A percentile compares a stretch with the other conserved stretches of the same genome.
Conservation (phyloP, 2,329 filamentous ascomycete genomes). For the Fusarium graminum region DNA sequence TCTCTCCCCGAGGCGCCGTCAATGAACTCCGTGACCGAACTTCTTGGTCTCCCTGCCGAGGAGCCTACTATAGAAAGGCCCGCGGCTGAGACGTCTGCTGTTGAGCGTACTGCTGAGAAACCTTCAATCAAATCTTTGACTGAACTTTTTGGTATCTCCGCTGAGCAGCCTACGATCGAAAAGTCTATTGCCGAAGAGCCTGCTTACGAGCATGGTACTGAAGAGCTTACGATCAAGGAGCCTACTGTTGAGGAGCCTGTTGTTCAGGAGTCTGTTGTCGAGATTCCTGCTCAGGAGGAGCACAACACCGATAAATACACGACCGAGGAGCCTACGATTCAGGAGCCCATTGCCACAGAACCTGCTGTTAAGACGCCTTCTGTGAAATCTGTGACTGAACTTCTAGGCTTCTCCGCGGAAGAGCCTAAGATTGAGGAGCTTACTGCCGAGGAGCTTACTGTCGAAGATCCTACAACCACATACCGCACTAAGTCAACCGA, state of each 20-base stretch:
- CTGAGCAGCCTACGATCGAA: neutral
- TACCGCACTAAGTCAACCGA: neutral
- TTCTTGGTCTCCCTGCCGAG: constrained; percentile 5
- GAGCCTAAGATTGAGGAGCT: neutral
- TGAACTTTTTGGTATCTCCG: neutral
- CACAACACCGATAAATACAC: neutral
- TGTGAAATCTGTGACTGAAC: too few relatives aligned
- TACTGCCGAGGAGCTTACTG: neutral
- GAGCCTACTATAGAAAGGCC: constrained; percentile 4
- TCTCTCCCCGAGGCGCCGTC: neutral
- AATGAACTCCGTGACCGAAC: neutral
- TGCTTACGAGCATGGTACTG: too few relatives aligned
- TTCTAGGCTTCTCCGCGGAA: too few relatives aligned
- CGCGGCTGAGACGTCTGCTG: neutral
- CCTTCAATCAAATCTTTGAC: neutral
- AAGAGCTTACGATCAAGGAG: neutral
- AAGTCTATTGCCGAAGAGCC: too few relatives aligned
- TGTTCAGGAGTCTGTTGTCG: neutral
- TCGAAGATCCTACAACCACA: neutral
- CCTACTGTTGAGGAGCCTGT: neutral
- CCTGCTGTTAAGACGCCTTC: too few relatives aligned
- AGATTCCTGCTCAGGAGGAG: constrained; percentile 10
- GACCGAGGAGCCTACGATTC: neutral
- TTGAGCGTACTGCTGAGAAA: neutral
- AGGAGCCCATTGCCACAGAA: neutral